phyloP scores from a whole-genome alignment of 2,329 filamentous ascomycete species.

The Paecilomyces variotii region DNA sequence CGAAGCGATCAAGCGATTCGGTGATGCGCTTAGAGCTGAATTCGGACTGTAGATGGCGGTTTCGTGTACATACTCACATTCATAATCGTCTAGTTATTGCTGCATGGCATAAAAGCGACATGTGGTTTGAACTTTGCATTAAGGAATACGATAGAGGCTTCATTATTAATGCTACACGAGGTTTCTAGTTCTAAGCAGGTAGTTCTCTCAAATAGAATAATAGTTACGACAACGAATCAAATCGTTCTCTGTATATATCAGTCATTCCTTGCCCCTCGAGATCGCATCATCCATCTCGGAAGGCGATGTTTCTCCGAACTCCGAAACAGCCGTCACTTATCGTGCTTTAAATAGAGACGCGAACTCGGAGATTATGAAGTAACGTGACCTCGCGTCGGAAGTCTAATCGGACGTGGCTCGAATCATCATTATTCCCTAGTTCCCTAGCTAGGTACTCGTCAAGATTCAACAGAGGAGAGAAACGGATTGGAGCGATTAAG shows the following conservation, averaged over 20 bases:
- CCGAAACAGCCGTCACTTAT: background rate
- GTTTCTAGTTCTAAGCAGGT: background rate
- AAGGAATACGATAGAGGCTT: background rate
- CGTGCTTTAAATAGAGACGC: background rate
- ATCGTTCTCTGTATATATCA: background rate
- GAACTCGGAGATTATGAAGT: conserved; percentile 6
- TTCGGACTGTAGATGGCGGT: conserved; percentile 40
- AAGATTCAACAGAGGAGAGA: background rate
- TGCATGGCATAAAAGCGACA: background rate
- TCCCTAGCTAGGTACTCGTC: no score
- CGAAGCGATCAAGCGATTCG: conserved; percentile 63
- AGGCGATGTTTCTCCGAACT: background rate
- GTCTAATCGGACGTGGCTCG: conserved; percentile 11
- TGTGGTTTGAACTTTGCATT: background rate
- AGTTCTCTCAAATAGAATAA: background rate
- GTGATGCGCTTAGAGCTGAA: conserved; percentile 58
- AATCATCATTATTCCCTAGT: background rate
- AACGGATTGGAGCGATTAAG: background rate
- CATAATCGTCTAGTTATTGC: background rate
- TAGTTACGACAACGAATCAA: background rate
- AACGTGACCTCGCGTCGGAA: conserved; percentile 10
- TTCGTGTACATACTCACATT: background rate
- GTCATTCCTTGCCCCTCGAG: background rate
- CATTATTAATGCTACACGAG: background rate
- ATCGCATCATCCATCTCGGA: background rate